Conservation (phyloP, 495 filamentous ascomycete species). For the Penicillium daleae region DNA sequence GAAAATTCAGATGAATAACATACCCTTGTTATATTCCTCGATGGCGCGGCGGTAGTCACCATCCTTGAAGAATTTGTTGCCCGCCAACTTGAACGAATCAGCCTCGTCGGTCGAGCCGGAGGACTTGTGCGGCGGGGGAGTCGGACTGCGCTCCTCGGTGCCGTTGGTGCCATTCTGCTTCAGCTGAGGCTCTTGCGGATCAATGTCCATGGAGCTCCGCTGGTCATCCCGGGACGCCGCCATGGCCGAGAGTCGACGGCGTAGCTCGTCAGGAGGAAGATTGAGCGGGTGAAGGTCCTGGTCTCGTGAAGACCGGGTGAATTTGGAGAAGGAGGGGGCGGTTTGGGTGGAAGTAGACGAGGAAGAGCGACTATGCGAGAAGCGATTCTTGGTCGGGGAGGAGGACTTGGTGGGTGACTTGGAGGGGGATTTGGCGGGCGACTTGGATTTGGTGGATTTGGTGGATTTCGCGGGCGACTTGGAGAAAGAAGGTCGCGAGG, state of each 20-base stretch:
- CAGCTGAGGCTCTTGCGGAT: slow-evolving; percentile 58
- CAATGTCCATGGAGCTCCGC: slow-evolving; percentile 77
- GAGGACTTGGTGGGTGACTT: slow-evolving; percentile 37
- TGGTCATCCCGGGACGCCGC: slow-evolving; percentile 63
- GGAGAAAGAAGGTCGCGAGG: slow-evolving; percentile 31
- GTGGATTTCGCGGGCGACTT: slow-evolving; percentile 26
- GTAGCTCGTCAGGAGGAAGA: slow-evolving; percentile 81
- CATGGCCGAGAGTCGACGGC: slow-evolving; percentile 68
- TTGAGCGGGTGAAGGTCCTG: slow-evolving; percentile 81
- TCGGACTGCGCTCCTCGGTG: slow-evolving; percentile 61
- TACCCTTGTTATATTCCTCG: slow-evolving; percentile 93
- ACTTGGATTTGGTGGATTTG: slow-evolving; percentile 32
- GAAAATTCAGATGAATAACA: slow-evolving; percentile 17
- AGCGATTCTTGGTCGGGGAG: slow-evolving; percentile 29
- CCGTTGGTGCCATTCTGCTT: slow-evolving; percentile 63
- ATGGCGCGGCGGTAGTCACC: slow-evolving; percentile 84
- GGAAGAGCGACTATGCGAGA: slow-evolving; percentile 43
- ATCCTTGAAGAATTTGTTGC: slow-evolving; percentile 96
- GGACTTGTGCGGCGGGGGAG: slow-evolving; percentile 76
- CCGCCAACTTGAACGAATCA: slow-evolving; percentile 86
- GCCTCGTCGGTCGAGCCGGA: slow-evolving; percentile 66
- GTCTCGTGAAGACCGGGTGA: slow-evolving; percentile 58
- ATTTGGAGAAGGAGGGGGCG: slow-evolving; percentile 22
- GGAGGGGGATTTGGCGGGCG: slow-evolving; percentile 29
- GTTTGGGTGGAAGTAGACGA: slow-evolving; percentile 35